Base-by-base conservation (phyloP, 2,329 filamentous ascomycete species). In the Scorias spongiosa region DNA sequence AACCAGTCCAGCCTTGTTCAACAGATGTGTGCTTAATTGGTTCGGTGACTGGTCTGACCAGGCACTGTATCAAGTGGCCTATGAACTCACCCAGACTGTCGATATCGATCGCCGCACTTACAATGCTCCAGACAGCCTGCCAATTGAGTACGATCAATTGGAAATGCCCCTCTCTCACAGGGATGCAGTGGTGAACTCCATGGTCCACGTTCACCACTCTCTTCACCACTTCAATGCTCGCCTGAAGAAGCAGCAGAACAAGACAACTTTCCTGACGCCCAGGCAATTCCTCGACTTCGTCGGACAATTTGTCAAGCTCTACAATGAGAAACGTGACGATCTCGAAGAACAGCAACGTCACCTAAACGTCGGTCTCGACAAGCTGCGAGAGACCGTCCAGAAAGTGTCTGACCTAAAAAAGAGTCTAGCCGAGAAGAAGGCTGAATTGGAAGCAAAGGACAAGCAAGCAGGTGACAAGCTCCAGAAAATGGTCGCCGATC, bases 11-110 rank as follows among this genome's bases (percentile, higher is more conserved):
- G 91, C 91, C 36, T 68, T 99, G 57, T 99, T 99, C 81, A 99
- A 99, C 70, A 82, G 91, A 73, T 99, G 91, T 60, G 91, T 99
- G 41, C 80, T 99, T 54, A 98, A 99, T 67, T 99, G 91, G 91
- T 95, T 98, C 62, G 91, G 91, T 51, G 91, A 99, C 66, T 99
- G 91, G 91, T 98, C 91, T 42, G 91, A 98, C 63, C 91, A 98
- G 67, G 93, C 91, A 32, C 75, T 98, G 15, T 99, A 93, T 79
- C 93, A 98, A 64, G 93, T 98, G 49, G 88, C 84, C 18, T 87
- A 84, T 49, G 91, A 98, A 64, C 77, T 98, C 46, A 98, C 93
- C 1, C 84, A 93, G 51, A 89, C 86, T n/a, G 80, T 98, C 46
- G 91, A 99, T 60, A 74, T 99, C 44, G 91, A 98, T 60, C 81